Percentiles rank a stretch among this genome's conserved stretches.
phyloP scores from a whole-genome alignment of 2,329 filamentous ascomycete species.

The Tothia fuscella region DNA sequence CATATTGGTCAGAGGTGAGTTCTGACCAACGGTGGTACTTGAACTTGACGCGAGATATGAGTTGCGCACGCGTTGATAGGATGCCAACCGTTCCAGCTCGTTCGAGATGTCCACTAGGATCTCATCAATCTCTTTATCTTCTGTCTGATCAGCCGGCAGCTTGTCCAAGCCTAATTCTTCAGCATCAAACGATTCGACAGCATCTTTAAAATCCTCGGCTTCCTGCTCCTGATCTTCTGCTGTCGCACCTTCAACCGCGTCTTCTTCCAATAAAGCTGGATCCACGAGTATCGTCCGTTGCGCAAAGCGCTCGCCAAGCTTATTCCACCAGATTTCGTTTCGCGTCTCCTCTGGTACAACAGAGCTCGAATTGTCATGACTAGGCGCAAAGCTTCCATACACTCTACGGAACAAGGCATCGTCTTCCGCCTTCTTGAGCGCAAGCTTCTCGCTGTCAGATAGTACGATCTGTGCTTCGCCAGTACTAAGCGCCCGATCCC shows the following conservation, averaged over 20 bases:
- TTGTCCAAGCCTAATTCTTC: slow-evolving; percentile 17
- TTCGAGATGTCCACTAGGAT: slow-evolving; percentile 60
- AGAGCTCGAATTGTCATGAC: slow-evolving; percentile 59
- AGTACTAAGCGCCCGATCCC: slow-evolving; percentile 59
- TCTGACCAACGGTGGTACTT: slow-evolving; percentile 54
- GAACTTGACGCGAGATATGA: slow-evolving; percentile 53
- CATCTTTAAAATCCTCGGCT: slow-evolving; percentile 25
- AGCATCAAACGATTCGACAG: slow-evolving; percentile 26
- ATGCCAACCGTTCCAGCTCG: slow-evolving; percentile 61
- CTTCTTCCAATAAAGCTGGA: slow-evolving; percentile 27
- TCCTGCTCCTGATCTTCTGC: slow-evolving; percentile 26
- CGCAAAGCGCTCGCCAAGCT: slow-evolving; percentile 52
- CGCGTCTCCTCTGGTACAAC: slow-evolving; percentile 56
- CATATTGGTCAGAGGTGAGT: slow-evolving; percentile 45
- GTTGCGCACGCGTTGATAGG: slow-evolving; percentile 69
- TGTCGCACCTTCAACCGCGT: slow-evolving; percentile 24
- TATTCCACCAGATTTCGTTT: slow-evolving; percentile 66
- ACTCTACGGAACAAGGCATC: slow-evolving; percentile 64
- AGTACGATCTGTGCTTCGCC: slow-evolving; percentile 44
- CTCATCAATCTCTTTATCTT: slow-evolving; percentile 38
- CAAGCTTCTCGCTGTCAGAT: slow-evolving; percentile 27
- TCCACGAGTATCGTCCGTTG: slow-evolving; percentile 50
- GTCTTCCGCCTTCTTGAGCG: slow-evolving; percentile 49
- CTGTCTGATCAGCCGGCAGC: slow-evolving; percentile 23
- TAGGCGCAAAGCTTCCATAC: slow-evolving; percentile 70